Evolutionary conservation across 2,329 filamentous ascomycete species (phyloP), one percentile per base, ranked within the genome.

Genomic region (Aspergillus sp.): DNA sequence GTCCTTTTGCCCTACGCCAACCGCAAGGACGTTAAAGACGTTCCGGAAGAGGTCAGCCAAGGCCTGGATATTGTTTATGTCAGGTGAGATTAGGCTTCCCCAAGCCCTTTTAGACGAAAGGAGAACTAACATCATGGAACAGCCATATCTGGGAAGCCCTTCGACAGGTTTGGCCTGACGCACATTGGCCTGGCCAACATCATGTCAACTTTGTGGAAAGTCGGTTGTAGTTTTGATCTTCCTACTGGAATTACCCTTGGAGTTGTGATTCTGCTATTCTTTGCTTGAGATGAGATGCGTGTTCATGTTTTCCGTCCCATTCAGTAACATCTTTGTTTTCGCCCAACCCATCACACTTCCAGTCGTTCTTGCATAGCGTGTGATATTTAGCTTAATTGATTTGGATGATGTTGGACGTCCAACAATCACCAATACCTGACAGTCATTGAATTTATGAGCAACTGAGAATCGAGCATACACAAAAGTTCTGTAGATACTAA

Each of bases 141-240:
- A 89, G 88, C 50, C 86, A 95, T 66, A 91, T 97, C 49, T 96
- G 90, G 88, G 91, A 97, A 69, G 91, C 90, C 27, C 83, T 98
- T 64, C 82, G 85, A 46, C 76, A 86, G 51, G 85, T 98, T 52
- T 98, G 93, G 93, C 93, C 93, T 2, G 88, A 95, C 57, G 83
- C 80, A 33, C 80, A 86, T 56, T 95, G 90, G 86, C 86, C 88
- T 13, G 83, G 84, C 47, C 82, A 89, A 59, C 78, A 82, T 56
- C 79, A 80, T 45, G 76, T 82, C 66, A 77, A 82, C 46, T 78
- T 81, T 37, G 74, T 93, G 47, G 88, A 95, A 69, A 90, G 86
- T 66, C 81, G 87, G 54, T 71, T 96, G 68, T 95, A 76, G 74
- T 54, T 41, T 44, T 38, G 11, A 28, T 32, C 29, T 32, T 47